A percentile compares a stretch with the other conserved stretches of the same genome.
Evolutionary conservation across 2,329 filamentous ascomycete species (phyloP).

Genomic region (Myriosclerotinia duriaeana): DNA sequence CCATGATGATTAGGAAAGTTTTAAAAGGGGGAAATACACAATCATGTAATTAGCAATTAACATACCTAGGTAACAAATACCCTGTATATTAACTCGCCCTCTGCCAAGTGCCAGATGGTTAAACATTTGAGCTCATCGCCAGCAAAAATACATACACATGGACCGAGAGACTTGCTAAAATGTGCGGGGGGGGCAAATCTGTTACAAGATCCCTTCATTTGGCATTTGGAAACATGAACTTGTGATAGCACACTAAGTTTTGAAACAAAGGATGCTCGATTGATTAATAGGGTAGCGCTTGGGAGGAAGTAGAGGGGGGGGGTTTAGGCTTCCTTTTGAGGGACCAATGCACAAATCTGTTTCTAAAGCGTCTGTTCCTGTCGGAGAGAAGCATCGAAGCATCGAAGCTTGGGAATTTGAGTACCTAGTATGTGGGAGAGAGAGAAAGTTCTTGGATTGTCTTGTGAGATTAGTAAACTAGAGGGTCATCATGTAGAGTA

Average conservation of each 20-base stretch:
- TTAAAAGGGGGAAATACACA: not conserved
- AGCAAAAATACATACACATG: not conserved
- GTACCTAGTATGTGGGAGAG: no score
- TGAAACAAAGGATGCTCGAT: slow-evolving; percentile 22
- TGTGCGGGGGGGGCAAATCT: slow-evolving; percentile 6
- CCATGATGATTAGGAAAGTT: not conserved
- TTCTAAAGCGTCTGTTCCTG: slow-evolving; percentile 5
- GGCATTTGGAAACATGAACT: slow-evolving; percentile 2
- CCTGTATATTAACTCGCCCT: not conserved
- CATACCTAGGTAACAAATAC: no score
- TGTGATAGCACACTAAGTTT: not conserved
- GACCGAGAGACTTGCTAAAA: not conserved
- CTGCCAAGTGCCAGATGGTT: not conserved
- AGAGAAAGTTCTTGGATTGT: no score
- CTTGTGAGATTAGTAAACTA: not conserved
- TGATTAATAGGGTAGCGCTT: slow-evolving; percentile 7
- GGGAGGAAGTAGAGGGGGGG: not conserved
- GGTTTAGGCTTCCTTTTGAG: slow-evolving; percentile 3
- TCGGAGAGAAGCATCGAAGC: not conserved
- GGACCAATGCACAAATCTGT: not conserved
- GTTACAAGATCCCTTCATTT: slow-evolving; percentile 20
- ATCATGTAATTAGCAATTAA: not conserved
- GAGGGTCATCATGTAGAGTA: not conserved
- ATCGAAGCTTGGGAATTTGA: not conserved
- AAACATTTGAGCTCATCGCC: no score